Base-by-base conservation (phyloP, 352 stramenopile species). In the Phytopythium oedochilum region DNA sequence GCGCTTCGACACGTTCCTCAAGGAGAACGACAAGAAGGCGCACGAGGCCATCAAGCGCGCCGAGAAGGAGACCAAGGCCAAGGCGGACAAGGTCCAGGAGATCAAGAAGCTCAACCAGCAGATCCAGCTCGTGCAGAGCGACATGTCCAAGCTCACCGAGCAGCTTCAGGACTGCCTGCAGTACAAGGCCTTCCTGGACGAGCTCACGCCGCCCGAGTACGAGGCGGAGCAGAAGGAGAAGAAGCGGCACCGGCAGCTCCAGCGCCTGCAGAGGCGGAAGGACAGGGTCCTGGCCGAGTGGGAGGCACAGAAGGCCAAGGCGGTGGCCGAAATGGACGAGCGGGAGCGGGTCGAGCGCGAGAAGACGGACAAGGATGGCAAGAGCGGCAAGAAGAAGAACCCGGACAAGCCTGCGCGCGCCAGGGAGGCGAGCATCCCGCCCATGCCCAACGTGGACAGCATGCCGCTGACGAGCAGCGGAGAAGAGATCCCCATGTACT, bases 21-120 rank as follows among this genome's bases (percentile, higher is more conserved):
- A 98, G 59, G 94, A 98, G 58, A 98, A 98, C 61, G 94, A 98
- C 78, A 96, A 96, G 61, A 97, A 98, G 60, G 91, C 94, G n/a
- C 89, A 98, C 64, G 92, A 97, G 53, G 94, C 94, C 5, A 98
- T 98, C 59, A 98, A 97, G 53, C 73, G 80, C 22, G 92, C 92
- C 5, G 95, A 98, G 61, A 94, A 93, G 39, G 92, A 98, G 68
- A 97, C 91, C 23, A 97, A 95, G 40, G 82, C 83, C 26, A 98
- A 98, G 66, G 84, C 84, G 7, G 89, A 98, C 51, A 98, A 98
- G 53, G 78, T 96, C 0, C 86, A 97, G 53, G 91, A 98, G 51
- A 97, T 98, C 63, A 97, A 98, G 61, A 94, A 94, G 46, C 72
- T 98, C 8, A 98, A 97, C 59, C 88, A 98, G 64, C 89, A 98